These are phyloP conservation scores for Metrosideros polymorpha DNA, from an alignment of 441 rosid genomes.

Conservation along the genomic window DNA sequence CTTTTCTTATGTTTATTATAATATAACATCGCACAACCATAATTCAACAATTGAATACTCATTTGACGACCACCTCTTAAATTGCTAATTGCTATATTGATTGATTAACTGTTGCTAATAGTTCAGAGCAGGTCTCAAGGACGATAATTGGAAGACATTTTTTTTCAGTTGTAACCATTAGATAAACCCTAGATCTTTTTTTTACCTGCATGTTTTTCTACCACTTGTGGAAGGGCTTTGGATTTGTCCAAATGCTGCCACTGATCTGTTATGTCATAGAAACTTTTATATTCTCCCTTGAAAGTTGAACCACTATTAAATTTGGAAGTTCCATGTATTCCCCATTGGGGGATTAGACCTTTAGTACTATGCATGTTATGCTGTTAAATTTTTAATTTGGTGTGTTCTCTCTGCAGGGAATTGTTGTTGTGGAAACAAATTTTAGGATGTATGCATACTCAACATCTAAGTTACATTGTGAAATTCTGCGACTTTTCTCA, in stretches of 20 bases:
- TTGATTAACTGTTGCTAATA: not conserved
- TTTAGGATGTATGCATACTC: constrained; percentile 93
- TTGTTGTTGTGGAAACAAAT: constrained; percentile 89
- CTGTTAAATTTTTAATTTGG: not conserved
- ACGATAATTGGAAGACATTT: not conserved
- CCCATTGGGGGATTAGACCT: not conserved
- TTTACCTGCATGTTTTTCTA: not conserved
- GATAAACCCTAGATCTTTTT: not conserved
- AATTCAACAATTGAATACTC: not conserved
- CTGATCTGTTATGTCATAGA: not conserved
- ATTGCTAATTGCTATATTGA: not conserved
- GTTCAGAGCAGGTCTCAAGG: not conserved
- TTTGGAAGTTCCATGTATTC: not conserved
- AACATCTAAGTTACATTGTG: constrained; percentile 82
- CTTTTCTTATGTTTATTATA: not conserved
- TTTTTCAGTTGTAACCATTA: not conserved
- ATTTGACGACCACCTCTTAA: not conserved
- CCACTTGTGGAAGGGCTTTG: not conserved
- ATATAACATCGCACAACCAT: not conserved
- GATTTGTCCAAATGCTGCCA: not conserved
- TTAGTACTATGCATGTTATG: not conserved
- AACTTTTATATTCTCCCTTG: not conserved
- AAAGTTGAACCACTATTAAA: not conserved
- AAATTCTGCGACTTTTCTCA: constrained; percentile 83
- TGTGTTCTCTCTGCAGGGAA: constrained; percentile 38